A percentile compares a stretch with the other conserved stretches of the same genome.
Evolutionary conservation across 2,329 filamentous ascomycete species (phyloP).

Genomic region (Exophiala spinifera): DNA sequence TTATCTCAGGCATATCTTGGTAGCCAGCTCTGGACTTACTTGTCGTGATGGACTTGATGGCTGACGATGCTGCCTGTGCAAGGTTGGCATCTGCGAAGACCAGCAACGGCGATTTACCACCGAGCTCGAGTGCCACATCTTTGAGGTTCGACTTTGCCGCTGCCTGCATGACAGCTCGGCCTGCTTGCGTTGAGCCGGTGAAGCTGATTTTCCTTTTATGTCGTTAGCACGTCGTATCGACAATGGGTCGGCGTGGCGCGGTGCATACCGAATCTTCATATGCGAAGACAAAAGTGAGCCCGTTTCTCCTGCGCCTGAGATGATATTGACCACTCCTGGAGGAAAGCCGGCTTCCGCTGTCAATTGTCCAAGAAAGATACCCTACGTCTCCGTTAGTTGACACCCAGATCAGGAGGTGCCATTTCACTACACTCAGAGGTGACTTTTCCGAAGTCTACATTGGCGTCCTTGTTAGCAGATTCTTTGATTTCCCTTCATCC

Average conservation of each 20-base stretch:
- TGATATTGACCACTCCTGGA: conserved; percentile 61
- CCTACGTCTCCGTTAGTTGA: no score
- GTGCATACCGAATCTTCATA: conserved; percentile 47
- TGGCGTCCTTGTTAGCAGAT: not conserved
- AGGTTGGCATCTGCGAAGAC: conserved; percentile 65
- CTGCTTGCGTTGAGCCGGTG: conserved; percentile 37
- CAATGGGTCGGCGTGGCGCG: no score
- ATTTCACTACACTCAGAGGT: conserved; percentile 33
- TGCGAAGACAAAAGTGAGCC: conserved; percentile 57
- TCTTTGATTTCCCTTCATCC: no score
- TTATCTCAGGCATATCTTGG: conserved; percentile 42
- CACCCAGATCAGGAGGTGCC: not conserved
- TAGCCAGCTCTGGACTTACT: no score
- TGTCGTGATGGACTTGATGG: conserved; percentile 46
- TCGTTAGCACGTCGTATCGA: no score
- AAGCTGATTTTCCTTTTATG: conserved; percentile 50
- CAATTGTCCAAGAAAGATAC: conserved; percentile 54
- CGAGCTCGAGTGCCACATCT: conserved; percentile 61
- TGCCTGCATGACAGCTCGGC: conserved; percentile 41
- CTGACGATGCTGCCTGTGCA: conserved; percentile 62
- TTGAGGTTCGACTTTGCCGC: conserved; percentile 46
- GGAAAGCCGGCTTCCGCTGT: conserved; percentile 73
- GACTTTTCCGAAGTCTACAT: conserved; percentile 57
- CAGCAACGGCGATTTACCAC: conserved; percentile 63
- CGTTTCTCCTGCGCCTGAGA: conserved; percentile 54